These are phyloP conservation scores for Pestalotiopsis sp. DNA, from an alignment of 2,329 filamentous ascomycete genomes.

Conservation along the genomic window DNA sequence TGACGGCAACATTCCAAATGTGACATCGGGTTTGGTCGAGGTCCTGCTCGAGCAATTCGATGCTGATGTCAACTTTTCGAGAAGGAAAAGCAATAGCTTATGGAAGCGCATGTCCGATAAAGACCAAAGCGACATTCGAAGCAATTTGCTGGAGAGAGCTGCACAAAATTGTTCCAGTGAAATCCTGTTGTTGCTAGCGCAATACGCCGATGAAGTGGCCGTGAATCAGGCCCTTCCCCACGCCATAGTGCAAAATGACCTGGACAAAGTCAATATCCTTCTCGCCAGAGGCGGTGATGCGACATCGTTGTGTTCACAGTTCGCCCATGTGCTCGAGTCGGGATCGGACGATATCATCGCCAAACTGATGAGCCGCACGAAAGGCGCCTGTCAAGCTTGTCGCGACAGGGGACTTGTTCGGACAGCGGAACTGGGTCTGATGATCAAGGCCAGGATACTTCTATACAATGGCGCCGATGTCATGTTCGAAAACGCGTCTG, in stretches of 20 bases:
- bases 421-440: background rate
- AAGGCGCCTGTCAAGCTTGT: slow-evolving; percentile 1
- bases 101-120: background rate
- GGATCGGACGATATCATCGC: background rate
- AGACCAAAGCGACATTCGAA: background rate
- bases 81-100: background rate
- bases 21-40: background rate
- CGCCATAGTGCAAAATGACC: background rate
- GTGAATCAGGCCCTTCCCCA: background rate
- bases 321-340: background rate
- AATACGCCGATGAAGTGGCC: background rate
- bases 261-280: background rate
- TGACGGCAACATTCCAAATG: background rate
- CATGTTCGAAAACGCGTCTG: background rate
- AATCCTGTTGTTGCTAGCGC: background rate
- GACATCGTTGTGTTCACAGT: background rate
- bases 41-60: background rate
- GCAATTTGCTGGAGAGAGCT: background rate
- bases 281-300: background rate
- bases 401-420: background rate
- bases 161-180: background rate
- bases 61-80: background rate
- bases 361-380: background rate
- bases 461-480: background rate
- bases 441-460: background rate